phyloP scores from a whole-genome alignment of 805 yeast species.

The Candida cerambycidarum region DNA sequence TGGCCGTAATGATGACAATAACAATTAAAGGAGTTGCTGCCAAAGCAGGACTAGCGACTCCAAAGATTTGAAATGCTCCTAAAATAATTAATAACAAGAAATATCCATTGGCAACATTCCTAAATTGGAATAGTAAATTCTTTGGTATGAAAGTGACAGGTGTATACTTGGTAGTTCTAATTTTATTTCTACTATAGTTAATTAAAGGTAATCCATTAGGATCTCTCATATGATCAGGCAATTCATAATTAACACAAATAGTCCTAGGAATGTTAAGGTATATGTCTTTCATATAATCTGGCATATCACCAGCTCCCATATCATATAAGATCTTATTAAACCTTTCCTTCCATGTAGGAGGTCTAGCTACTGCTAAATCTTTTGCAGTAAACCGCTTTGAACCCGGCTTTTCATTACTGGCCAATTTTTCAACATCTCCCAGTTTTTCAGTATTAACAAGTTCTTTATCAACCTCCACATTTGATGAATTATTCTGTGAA shows the following conservation, averaged over 20 bases:
- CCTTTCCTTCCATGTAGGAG: conserved; percentile 24
- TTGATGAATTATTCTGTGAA: conserved; percentile 6
- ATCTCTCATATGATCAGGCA: conserved; percentile 46
- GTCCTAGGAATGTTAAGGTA: conserved; percentile 40
- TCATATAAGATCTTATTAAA: conserved; percentile 20
- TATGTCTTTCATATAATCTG: conserved; percentile 36
- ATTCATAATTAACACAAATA: conserved; percentile 48
- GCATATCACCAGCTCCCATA: conserved; percentile 28
- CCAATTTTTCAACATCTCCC: too few relatives aligned
- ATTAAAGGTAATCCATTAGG: conserved; percentile 31
- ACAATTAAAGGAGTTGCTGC: conserved; percentile 82
- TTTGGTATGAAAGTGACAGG: conserved; percentile 58
- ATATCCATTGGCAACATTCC: conserved; percentile 60
- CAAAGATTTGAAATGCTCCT: conserved; percentile 66
- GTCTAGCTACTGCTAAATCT: conserved; percentile 14
- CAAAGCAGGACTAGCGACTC: conserved; percentile 69
- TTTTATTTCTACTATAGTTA: conserved; percentile 53
- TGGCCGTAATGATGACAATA: conserved; percentile 70
- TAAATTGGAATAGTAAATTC: conserved; percentile 53
- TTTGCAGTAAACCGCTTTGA: conserved; percentile 2
- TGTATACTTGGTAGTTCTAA: conserved; percentile 63
- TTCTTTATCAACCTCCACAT: conserved; percentile 1
- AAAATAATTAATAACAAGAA: conserved; percentile 54
- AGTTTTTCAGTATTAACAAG: too few relatives aligned
- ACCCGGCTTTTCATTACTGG: too few relatives aligned